Base-by-base conservation (phyloP, 2,329 filamentous ascomycete genomes). In the Diaporthe batatas region DNA sequence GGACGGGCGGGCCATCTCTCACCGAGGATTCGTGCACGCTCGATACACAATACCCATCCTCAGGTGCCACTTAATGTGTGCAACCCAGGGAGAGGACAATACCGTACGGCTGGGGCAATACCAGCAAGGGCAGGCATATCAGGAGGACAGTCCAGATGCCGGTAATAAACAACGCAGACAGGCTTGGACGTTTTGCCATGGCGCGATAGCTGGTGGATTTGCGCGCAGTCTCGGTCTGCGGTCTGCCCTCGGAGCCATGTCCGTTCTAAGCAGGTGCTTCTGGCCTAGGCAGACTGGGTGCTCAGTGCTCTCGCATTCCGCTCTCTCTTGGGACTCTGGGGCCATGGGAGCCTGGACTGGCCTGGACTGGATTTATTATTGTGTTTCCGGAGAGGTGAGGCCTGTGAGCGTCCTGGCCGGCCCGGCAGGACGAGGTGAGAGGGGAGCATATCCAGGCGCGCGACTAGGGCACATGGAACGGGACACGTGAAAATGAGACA, bases 401-500 rank as follows among this genome's bases (percentile, higher is more conserved):
- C 59, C n/a, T n/a, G 29, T 34, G 59, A 67, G 62, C 32, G 32
- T 39, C 32, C 47, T 39, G 44, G n/a, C 47, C 14, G 47, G 62
- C 62, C 21, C 6, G n/a, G 34, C 6, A 16, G n/a, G 29, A 23
- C 12, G 62, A 67, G 62, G 62, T 39, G 62, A 67, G 62, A 32
- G 32, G 62, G 44, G 18, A 42, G 6, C 44, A 47, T 42, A 21
- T 11, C 62, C 62, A 67, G 62, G 39, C 62, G 62, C 62, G 62
- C 62, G 62, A 67, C 47, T 67, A 67, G 34, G 62, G 62, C 47
- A 39, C 62, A 67, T 53, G 62, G 32, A 39, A 29, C 18, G 47
- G 32, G 44, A 49, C 62, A 65, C 62, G 62, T 65, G 62, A 65
- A 51, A 65, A 51, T 65, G 62, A 51, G 62, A 65, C 62, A 65